Base-by-base conservation (phyloP, 169 alveolate genomes). In the Plasmodium gonderi region DNA sequence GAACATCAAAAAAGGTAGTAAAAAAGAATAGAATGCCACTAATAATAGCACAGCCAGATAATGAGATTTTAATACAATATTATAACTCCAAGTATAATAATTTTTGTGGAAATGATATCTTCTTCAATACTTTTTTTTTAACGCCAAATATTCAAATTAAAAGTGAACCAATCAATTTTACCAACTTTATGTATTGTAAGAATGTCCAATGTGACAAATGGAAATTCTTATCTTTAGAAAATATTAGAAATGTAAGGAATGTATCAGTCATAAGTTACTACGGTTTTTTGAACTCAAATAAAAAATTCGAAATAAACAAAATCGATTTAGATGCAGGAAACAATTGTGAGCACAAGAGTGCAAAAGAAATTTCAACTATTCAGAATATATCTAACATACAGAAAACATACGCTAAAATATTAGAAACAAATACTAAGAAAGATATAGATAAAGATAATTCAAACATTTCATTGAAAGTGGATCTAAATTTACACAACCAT, bases 371-470 rank as follows among this genome's bases (percentile, higher is more conserved):
- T 26, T 6, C 40, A 23, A 74, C 45, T 38, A 54, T 82, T 51
- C 82, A 69, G 14, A 76, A 91, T 64, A 78, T 72, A 33, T 23
- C 38, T n/a, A 77, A 90, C 51, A 77, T 38, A 17, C 91, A 82
- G 26, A 78, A 75, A 40, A 45, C 90, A 40, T 45, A 44, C 67
- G 68, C 94, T 38, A 94, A 91, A 80, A 90, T 94, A 31, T 85
- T 85, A 7, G 85, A 85, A 29, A 78, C 92, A 67, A 90, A 68
- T 78, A 51, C 80, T 20, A 94, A 81, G 87, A 91, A 47, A 64
- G 77, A 94, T 65, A 17, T 91, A 75, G 90, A 76, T 51, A 94
- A 87, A 33, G 83, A 85, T 17, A 83, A 74, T 40, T 47, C 90
- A 7, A 91, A 92, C 44, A 83, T 91, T 11, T 91, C 65, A 26